These are phyloP conservation scores for Gliomastix tumulicola DNA, from an alignment of 2,329 filamentous ascomycete genomes.

Conservation along the genomic window DNA sequence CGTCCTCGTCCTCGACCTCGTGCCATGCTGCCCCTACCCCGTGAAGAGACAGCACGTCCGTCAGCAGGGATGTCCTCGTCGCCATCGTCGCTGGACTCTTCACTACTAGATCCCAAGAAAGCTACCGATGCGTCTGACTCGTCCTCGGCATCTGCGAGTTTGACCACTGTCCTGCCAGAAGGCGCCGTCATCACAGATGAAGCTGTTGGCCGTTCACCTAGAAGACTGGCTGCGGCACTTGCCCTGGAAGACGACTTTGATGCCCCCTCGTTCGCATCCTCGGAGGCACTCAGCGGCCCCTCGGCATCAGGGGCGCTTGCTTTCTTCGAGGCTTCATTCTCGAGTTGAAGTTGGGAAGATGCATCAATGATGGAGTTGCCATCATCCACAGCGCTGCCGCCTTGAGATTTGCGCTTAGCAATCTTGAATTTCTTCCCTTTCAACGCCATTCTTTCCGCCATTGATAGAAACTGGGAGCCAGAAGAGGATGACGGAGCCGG, in stretches of 20 bases:
- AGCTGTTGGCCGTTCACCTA: too few relatives aligned
- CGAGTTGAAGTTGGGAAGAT: too few relatives aligned
- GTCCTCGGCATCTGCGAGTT: constrained; percentile 2
- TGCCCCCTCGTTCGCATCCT: too few relatives aligned
- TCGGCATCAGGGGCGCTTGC: too few relatives aligned
- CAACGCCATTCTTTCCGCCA: constrained; percentile 50
- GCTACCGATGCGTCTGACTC: background rate
- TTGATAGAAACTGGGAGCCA: constrained; percentile 37
- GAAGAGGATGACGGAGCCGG: background rate
- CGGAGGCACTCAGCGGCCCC: too few relatives aligned
- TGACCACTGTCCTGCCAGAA: constrained; percentile 4
- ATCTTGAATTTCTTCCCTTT: constrained; percentile 49
- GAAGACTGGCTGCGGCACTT: too few relatives aligned
- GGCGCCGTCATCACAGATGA: too few relatives aligned
- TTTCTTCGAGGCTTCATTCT: too few relatives aligned
- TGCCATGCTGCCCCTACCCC: constrained; percentile 7
- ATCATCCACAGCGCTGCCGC: too few relatives aligned
- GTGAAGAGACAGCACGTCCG: background rate
- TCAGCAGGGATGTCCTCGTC: constrained; percentile 4
- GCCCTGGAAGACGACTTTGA: too few relatives aligned
- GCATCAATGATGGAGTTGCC: too few relatives aligned
- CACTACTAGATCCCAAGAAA: background rate
- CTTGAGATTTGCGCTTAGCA: constrained; percentile 20
- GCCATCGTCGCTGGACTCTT: constrained; percentile 3
- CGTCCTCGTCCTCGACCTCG: constrained; percentile 9